Evolutionary conservation across 2,329 filamentous ascomycete genomes (phyloP).

Genomic region (Tolypocladium amazonense): DNA sequence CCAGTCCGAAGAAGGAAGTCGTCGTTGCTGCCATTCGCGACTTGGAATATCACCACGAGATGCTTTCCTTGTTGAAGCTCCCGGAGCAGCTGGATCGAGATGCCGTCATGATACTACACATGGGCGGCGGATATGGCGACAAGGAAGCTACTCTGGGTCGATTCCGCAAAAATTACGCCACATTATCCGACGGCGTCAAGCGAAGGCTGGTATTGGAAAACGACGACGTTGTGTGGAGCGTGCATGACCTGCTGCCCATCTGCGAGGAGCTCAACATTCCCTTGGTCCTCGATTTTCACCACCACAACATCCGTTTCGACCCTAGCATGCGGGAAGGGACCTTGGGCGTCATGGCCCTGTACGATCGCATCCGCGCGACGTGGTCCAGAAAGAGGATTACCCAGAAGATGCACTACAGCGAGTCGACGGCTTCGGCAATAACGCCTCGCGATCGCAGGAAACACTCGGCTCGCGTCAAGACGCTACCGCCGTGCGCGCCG

Average conservation of each 20-base stretch:
- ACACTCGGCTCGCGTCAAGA: conserved; percentile 69
- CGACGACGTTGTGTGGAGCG: conserved; percentile 86
- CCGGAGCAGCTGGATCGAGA: conserved; percentile 71
- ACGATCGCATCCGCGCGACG: conserved; percentile 67
- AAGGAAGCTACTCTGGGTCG: conserved; percentile 69
- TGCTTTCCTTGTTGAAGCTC: conserved; percentile 67
- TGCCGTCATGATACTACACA: conserved; percentile 88
- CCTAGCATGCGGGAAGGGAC: conserved; percentile 69
- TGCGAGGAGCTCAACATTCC: conserved; percentile 95
- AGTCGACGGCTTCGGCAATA: conserved; percentile 53
- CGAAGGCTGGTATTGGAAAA: conserved; percentile 82
- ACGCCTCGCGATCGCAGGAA: conserved; percentile 72
- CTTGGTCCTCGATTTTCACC: conserved; percentile 84
- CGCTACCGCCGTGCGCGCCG: conserved; percentile 68
- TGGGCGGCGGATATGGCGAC: conserved; percentile 85
- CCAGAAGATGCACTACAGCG: conserved; percentile 96
- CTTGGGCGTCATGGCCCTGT: conserved; percentile 64
- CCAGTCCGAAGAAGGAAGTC: conserved; percentile 68
- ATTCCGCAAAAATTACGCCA: conserved; percentile 65
- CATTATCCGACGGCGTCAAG: conserved; percentile 59
- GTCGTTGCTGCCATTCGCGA: conserved; percentile 70
- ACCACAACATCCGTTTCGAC: conserved; percentile 92
- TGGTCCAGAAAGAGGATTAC: conserved; percentile 78
- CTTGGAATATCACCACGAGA: conserved; percentile 77
- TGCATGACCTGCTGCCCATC: conserved; percentile 79